Base-by-base conservation (phyloP, 2,329 filamentous ascomycete species). In the Colletotrichum acutatum region DNA sequence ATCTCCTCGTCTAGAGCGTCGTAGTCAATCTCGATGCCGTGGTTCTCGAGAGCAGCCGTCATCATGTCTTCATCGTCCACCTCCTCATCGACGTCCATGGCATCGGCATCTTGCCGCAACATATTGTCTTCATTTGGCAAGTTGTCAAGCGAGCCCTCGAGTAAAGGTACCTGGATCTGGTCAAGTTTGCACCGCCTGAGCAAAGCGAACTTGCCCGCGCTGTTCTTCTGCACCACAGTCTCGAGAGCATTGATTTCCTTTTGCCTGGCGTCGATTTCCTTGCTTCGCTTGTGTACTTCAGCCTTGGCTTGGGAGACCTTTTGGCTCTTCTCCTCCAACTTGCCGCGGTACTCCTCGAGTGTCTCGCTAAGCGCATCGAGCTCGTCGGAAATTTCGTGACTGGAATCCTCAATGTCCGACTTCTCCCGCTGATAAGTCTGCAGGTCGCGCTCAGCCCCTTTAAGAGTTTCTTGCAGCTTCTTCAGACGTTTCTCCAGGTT, bases 161-260 rank as follows among this genome's bases (percentile, higher is more conserved):
- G 85, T 26, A 99, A 87, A 2, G 97, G 97, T 71, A 99, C 89
- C 75, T 93, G 91, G 76, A 98, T 94, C 79, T 98, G 95, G 80
- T 98, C 96, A 59, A 99, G 91, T 80, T 97, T 96, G 86, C 96
- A 98, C 74, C 94, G 91, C 79, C 95, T 91, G 65, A 99, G 89
- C 59, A 97, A 85, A 57, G 92, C 92, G 80, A 98, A 98, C 80
- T 97, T 94, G 78, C 90, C 91, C 0, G 95, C 92, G 71, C 93
- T 94, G 79, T 95, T 95, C 78, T 93, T 94, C 82, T 98, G 95
- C 62, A 97, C 91, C 74, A 95, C 93, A 1, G 93, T 92, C 82
- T 98, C 95, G n/a, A 97, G 85, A 6, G 88, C 89, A 71, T 90
- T 91, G 71, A 99, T 93, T 56, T 91, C 91, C 79, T 94, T 95